phyloP scores from a whole-genome alignment of 176 grass and related monocot genomes.

The Metroxylon sagu region DNA sequence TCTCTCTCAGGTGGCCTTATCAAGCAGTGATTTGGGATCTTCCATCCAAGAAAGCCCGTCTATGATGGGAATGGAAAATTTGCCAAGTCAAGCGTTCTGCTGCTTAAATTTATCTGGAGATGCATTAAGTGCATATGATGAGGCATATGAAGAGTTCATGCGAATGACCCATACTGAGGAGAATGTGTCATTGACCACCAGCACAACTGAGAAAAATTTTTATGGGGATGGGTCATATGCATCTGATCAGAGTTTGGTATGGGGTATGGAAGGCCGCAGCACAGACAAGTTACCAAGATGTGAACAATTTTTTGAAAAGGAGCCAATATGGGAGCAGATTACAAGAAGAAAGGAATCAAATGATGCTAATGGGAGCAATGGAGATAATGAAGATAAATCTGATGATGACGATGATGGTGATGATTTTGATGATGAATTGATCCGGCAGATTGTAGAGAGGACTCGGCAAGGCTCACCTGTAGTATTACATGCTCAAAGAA shows the following conservation, averaged over 20 bases:
- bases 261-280: slow-evolving; percentile 41
- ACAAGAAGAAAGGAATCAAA: slow-evolving; percentile 9
- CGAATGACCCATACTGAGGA: slow-evolving; percentile 27
- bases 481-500: slow-evolving; percentile 73
- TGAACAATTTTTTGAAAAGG: not conserved
- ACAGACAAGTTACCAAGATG: slow-evolving; percentile 19
- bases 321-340: slow-evolving; percentile 9
- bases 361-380: slow-evolving; percentile 16
- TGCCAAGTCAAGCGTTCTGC: slow-evolving; percentile 36
- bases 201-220: slow-evolving; percentile 18
- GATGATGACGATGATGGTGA: slow-evolving; percentile 30
- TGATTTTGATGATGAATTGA: slow-evolving; percentile 32
- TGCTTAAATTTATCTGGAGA: slow-evolving; percentile 72
- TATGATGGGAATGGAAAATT: slow-evolving; percentile 23
- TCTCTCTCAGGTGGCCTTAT: slow-evolving; percentile 46
- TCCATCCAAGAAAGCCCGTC: slow-evolving; percentile 57
- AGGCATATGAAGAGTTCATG: slow-evolving; percentile 86
- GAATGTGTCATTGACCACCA: slow-evolving; percentile 26
- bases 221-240: slow-evolving; percentile 31
- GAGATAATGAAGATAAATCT: slow-evolving; percentile 13
- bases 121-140: slow-evolving; percentile 62
- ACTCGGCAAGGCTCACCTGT: slow-evolving; percentile 73
- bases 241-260: slow-evolving; percentile 27
- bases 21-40: slow-evolving; percentile 67
- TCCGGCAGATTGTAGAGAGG: slow-evolving; percentile 87